These are phyloP conservation scores for Orbilia blumenaviensis DNA, from an alignment of 2,329 filamentous ascomycete genomes.

Conservation along the genomic window DNA sequence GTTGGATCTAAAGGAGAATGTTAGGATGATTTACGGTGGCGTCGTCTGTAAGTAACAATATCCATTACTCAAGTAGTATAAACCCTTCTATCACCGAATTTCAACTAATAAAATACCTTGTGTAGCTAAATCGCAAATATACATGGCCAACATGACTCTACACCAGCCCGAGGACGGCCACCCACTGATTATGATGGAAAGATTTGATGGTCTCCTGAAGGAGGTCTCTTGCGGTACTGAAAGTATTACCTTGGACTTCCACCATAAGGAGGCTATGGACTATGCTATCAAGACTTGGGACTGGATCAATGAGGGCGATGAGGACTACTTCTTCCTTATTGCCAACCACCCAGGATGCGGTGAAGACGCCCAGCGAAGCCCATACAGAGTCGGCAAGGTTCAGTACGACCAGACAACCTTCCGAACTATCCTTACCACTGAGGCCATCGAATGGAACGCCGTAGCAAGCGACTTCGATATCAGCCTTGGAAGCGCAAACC, in stretches of 20 bases:
- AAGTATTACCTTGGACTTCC: conserved; percentile 58
- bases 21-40: conserved; percentile 58
- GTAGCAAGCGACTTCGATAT: conserved; percentile 46
- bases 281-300: conserved; percentile 58
- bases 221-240: conserved; percentile 57
- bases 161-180: conserved; percentile 57
- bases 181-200: conserved; percentile 60
- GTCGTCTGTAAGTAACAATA: conserved; percentile 54
- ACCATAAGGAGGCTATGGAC: conserved; percentile 57
- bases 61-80: background rate
- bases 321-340: conserved; percentile 59
- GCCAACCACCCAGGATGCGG: conserved; percentile 59
- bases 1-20: conserved; percentile 55
- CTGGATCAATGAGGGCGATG: conserved; percentile 58
- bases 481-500: conserved; percentile 36
- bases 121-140: conserved; percentile 54
- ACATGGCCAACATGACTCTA: conserved; percentile 60
- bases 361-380: conserved; percentile 57
- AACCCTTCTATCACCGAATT: background rate
- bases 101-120: background rate
- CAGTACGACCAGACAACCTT: conserved; percentile 34
- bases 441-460: conserved; percentile 38
- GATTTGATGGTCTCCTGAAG: conserved; percentile 58
- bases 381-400: conserved; percentile 55
- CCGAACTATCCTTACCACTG: conserved; percentile 19